Conservation (phyloP, 2,329 filamentous ascomycete species). For the Aspergillus arachidicola region DNA sequence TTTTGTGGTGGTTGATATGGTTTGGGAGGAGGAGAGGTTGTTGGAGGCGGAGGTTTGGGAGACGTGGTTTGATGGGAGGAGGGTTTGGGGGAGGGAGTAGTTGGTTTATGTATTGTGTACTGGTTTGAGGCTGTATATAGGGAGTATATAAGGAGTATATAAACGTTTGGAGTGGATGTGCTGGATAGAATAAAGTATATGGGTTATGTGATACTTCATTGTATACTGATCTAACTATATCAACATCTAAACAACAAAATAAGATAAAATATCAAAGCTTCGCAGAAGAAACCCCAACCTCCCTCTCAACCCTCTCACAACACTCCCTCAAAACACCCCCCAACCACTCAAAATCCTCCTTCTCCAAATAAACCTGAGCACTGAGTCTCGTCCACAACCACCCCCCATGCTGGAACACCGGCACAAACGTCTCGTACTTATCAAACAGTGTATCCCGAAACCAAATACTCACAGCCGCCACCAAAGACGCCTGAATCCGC, state of each 20-base stretch:
- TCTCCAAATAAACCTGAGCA: conserved; percentile 81
- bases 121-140: too few relatives aligned
- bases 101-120: too few relatives aligned
- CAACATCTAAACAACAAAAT: too few relatives aligned
- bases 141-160: too few relatives aligned
- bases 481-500: conserved; percentile 33
- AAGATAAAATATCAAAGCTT: not conserved
- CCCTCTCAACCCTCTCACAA: conserved; percentile 55
- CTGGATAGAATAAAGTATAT: too few relatives aligned
- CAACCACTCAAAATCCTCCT: conserved; percentile 74
- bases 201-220: too few relatives aligned
- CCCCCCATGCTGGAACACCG: conserved; percentile 62
- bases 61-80: conserved; percentile 48
- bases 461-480: conserved; percentile 52
- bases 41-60: conserved; percentile 42
- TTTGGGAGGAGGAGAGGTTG: conserved; percentile 41
- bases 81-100: conserved; percentile 24
- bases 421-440: conserved; percentile 72
- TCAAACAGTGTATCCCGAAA: conserved; percentile 56
- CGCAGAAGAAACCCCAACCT: conserved; percentile 21
- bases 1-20: conserved; percentile 47
- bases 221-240: too few relatives aligned
- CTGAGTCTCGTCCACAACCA: conserved; percentile 73
- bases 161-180: too few relatives aligned
- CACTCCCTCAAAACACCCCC: conserved; percentile 61